Evolutionary conservation across 306 rosid genomes (phyloP).

Genomic region (Cucumis melo): DNA sequence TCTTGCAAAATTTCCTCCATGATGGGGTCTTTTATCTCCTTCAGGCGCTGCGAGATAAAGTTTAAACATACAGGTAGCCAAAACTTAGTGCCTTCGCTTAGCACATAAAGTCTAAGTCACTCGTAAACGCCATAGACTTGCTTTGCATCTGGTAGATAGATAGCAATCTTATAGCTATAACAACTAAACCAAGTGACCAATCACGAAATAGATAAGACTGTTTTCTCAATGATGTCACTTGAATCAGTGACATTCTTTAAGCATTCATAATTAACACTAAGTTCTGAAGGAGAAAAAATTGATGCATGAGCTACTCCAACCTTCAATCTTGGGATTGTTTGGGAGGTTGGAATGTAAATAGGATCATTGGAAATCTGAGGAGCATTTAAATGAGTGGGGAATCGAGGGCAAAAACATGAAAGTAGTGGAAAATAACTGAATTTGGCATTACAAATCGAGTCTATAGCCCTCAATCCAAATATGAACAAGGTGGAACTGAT

Average conservation of each 20-base stretch:
- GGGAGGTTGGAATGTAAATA: no score
- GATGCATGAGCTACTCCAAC: neutral
- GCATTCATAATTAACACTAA: neutral
- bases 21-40: slow-evolving; percentile 43
- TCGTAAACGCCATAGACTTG: neutral
- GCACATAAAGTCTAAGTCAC: neutral
- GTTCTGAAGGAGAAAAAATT: neutral
- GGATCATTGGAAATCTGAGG: no score
- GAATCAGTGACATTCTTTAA: neutral
- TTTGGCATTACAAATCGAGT: no score
- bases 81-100: neutral
- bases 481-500: no score
- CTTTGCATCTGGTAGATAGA: neutral
- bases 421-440: no score
- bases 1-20: slow-evolving; percentile 65
- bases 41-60: slow-evolving; percentile 40
- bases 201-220: neutral
- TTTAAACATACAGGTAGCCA: neutral
- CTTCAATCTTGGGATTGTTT: no score
- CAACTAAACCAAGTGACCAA: neutral
- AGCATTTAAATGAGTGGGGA: no score
- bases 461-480: no score
- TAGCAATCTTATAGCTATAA: neutral
- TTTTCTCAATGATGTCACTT: neutral
- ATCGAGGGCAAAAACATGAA: no score